Evolutionary conservation across 257 asterid genomes (phyloP).

Genomic region (Ilex asprella): DNA sequence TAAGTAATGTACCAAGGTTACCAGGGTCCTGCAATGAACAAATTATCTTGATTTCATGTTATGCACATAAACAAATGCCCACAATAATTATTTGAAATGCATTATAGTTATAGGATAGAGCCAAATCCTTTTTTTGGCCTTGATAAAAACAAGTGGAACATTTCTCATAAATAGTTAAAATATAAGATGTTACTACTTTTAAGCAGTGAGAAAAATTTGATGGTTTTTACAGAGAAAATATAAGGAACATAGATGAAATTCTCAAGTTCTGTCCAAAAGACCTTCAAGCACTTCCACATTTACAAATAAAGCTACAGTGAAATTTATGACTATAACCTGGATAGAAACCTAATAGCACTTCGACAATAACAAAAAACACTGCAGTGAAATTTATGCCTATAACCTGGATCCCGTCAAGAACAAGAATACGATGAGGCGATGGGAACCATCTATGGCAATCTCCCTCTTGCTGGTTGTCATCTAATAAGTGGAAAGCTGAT

Average conservation of each 20-base stretch:
- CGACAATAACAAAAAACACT: too few relatives aligned
- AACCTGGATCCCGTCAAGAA: conserved; percentile 95
- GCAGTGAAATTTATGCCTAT: background rate
- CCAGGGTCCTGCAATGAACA: conserved; percentile 81
- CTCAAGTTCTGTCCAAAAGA: background rate
- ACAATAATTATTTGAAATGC: conserved; percentile 1
- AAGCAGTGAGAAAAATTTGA: too few relatives aligned
- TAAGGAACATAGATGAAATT: background rate
- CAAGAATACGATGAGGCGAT: conserved; percentile 60
- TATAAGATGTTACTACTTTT: too few relatives aligned
- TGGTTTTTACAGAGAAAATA: background rate
- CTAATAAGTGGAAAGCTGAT: conserved; percentile 44
- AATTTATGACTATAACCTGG: too few relatives aligned
- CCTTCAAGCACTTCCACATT: too few relatives aligned
- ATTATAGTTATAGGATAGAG: background rate
- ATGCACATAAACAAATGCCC: conserved; percentile 3
- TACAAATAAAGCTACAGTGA: too few relatives aligned
- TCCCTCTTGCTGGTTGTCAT: conserved; percentile 24
- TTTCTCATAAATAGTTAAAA: too few relatives aligned
- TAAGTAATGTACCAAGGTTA: conserved; percentile 81
- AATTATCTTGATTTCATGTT: background rate
- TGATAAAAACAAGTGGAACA: too few relatives aligned
- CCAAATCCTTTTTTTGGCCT: too few relatives aligned
- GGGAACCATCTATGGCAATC: conserved; percentile 44
- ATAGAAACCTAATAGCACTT: too few relatives aligned